Conservation (phyloP, 2,329 filamentous ascomycete species). For the Dendryphion nanum region DNA sequence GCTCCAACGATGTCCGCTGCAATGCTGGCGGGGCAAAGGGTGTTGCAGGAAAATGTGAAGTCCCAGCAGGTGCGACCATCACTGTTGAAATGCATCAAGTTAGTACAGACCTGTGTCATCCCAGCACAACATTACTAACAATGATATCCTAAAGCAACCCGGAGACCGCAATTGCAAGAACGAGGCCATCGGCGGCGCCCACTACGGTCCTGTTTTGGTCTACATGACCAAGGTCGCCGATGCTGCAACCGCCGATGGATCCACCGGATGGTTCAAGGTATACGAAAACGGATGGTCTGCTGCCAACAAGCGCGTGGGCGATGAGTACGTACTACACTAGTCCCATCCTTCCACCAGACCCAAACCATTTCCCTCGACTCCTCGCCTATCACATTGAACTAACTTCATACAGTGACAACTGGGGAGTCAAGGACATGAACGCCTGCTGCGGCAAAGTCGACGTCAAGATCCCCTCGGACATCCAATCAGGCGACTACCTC, state of each 20-base stretch:
- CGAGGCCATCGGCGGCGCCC: slow-evolving; percentile 56
- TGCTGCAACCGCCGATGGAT: slow-evolving; percentile 32
- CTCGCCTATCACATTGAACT: too few species aligned
- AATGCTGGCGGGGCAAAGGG: slow-evolving; percentile 12
- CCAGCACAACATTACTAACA: slow-evolving; percentile 21
- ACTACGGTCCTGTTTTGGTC: slow-evolving; percentile 55
- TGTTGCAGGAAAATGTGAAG: slow-evolving; percentile 20
- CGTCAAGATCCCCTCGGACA: slow-evolving; percentile 16
- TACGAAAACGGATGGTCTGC: slow-evolving; percentile 36
- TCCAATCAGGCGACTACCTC: slow-evolving; percentile 23
- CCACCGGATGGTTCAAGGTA: slow-evolving; percentile 26
- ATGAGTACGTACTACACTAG: too few species aligned
- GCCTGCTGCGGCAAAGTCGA: slow-evolving; percentile 25
- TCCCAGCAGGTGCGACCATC: slow-evolving; percentile 19
- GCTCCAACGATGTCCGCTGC: slow-evolving; percentile 54
- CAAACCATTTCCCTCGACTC: too few species aligned
- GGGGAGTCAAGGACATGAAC: slow-evolving; percentile 25
- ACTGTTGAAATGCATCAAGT: slow-evolving; percentile 29
- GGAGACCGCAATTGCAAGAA: slow-evolving; percentile 28
- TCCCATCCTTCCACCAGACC: too few species aligned
- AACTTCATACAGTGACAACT: slow-evolving; percentile 20
- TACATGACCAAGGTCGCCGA: slow-evolving; percentile 56
- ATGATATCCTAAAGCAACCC: slow-evolving; percentile 34
- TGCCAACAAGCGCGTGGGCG: slow-evolving; percentile 21
- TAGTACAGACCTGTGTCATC: background rate